Evolutionary conservation across 2,329 filamentous ascomycete genomes (phyloP).

Genomic region (Ophiostoma australiae): DNA sequence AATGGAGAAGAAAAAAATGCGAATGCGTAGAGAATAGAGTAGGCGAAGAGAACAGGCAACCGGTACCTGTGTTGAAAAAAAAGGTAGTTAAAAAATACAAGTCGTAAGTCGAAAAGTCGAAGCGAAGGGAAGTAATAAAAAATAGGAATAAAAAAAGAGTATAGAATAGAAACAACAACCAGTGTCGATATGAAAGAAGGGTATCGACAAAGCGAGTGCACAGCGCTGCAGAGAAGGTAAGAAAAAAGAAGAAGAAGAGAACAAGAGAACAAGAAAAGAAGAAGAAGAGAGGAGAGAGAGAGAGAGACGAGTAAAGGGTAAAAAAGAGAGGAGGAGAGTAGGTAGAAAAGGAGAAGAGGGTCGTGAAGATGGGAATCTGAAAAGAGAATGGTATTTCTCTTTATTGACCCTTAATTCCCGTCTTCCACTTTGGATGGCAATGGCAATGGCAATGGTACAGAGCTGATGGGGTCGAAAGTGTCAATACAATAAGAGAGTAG

Average conservation of each 20-base stretch:
- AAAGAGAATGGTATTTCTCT: neutral
- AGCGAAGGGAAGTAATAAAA: constrained; percentile 23
- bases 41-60: neutral
- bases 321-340: neutral
- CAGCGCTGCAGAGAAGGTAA: constrained; percentile 40
- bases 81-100: constrained; percentile 26
- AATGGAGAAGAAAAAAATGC: constrained; percentile 34
- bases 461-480: constrained; percentile 24
- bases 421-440: constrained; percentile 13
- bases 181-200: constrained; percentile 49
- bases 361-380: constrained; percentile 23
- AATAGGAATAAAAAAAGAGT: constrained; percentile 26
- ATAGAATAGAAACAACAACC: constrained; percentile 31
- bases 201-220: constrained; percentile 50
- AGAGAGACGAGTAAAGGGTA: constrained; percentile 22
- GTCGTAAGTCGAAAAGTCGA: neutral
- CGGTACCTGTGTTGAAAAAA: constrained; percentile 25
- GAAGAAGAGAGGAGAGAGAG: constrained; percentile 24
- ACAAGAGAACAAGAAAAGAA: constrained; percentile 14
- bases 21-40: neutral
- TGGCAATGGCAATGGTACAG: neutral
- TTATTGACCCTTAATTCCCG: constrained; percentile 7
- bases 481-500: neutral
- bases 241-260: constrained; percentile 23
- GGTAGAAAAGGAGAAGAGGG: constrained; percentile 25